Conservation (phyloP, 2,329 filamentous ascomycete genomes). For the Botryotinia globosa region DNA sequence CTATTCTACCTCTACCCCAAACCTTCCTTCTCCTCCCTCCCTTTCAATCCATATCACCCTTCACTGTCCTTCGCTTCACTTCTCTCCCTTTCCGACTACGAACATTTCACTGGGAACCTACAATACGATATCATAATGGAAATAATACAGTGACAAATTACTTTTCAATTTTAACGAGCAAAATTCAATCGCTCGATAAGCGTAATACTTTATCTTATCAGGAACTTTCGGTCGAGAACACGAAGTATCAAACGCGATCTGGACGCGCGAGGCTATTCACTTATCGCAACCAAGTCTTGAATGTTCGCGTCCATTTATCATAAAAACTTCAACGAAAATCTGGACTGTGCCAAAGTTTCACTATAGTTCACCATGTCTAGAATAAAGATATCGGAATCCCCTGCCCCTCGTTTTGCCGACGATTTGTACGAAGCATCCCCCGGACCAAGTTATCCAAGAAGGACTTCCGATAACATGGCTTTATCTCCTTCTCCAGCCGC, state of each 20-base stretch:
- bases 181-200: not conserved
- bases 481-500: constrained; percentile 35
- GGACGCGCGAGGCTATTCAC: not conserved
- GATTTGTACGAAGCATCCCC: constrained; percentile 38
- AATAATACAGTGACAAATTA: not conserved
- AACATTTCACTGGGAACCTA: not conserved
- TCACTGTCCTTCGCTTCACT: not conserved
- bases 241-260: not conserved
- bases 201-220: not conserved
- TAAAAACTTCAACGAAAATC: not conserved
- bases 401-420: constrained; percentile 30
- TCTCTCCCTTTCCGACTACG: not conserved
- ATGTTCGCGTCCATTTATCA: not conserved
- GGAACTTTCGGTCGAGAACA: not conserved
- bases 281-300: not conserved
- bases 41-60: not conserved
- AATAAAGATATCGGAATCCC: constrained; percentile 35
- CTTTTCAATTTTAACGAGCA: not conserved
- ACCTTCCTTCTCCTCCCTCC: not conserved
- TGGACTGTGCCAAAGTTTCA: not conserved
- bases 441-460: constrained; percentile 27
- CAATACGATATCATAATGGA: not conserved
- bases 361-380: constrained; percentile 25
- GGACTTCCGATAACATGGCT: constrained; percentile 31
- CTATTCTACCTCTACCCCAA: not conserved